Percentiles rank a stretch among this genome's conserved stretches.
phyloP scores from a whole-genome alignment of 495 filamentous ascomycete species.

The Talaromyces adpressus region DNA sequence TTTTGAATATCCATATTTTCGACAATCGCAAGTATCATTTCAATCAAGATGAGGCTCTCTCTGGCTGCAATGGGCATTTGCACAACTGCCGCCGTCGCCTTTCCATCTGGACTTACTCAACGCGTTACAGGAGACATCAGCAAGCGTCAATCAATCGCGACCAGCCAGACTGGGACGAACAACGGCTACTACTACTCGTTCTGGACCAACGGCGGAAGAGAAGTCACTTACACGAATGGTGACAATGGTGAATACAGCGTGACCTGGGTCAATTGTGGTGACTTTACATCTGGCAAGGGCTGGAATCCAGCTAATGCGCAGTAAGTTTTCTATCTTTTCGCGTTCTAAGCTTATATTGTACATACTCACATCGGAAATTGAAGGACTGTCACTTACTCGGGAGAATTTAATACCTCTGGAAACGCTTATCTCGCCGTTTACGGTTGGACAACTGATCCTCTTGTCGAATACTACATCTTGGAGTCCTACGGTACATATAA shows the following conservation, averaged over 20 bases:
- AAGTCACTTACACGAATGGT: background rate
- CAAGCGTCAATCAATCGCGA: background rate
- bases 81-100: background rate
- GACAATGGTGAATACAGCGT: background rate
- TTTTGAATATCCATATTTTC: background rate
- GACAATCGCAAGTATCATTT: too few relatives aligned
- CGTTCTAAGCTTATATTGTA: background rate
- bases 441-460: constrained; percentile 54
- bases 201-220: background rate
- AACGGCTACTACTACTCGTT: background rate
- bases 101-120: background rate
- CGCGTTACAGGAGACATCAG: background rate
- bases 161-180: background rate
- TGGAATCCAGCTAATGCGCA: background rate
- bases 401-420: constrained; percentile 31
- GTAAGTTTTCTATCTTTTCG: background rate
- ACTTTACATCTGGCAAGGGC: background rate
- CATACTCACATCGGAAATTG: background rate
- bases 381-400: constrained; percentile 48
- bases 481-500: constrained; percentile 48
- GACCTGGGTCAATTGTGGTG: background rate
- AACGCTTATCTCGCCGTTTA: constrained; percentile 56
- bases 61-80: background rate
- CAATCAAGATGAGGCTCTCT: background rate
- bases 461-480: constrained; percentile 60